Percentiles rank a stretch among this genome's conserved stretches.
Conservation (phyloP, 2,329 filamentous ascomycete genomes). For the Rugonectria rugulosa region DNA sequence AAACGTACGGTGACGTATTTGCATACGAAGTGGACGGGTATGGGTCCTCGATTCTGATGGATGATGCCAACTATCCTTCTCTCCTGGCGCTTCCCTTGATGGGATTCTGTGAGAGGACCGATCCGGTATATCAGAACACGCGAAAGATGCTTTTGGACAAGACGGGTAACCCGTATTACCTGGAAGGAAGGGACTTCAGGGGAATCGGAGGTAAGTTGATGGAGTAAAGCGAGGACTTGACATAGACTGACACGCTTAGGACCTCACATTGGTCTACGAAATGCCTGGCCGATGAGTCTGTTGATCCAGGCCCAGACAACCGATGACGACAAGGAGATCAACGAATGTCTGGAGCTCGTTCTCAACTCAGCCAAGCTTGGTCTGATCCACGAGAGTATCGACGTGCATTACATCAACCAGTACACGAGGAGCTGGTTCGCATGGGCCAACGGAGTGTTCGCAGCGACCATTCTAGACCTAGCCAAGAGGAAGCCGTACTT, state of each 20-base stretch:
- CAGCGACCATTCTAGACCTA: constrained; percentile 88
- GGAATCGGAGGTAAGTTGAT: constrained; percentile 80
- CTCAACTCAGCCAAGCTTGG: constrained; percentile 79
- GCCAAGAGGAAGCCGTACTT: constrained; percentile 88
- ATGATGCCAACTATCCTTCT: constrained; percentile 88
- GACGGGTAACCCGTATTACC: constrained; percentile 85
- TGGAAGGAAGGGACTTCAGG: constrained; percentile 77
- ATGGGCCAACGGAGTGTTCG: constrained; percentile 97
- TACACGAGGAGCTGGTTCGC: constrained; percentile 97
- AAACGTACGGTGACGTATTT: constrained; percentile 79
- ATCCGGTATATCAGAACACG: constrained; percentile 86
- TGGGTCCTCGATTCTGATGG: constrained; percentile 83
- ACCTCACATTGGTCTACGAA: constrained; percentile 79
- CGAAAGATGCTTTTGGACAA: constrained; percentile 78
- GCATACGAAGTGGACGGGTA: constrained; percentile 91
- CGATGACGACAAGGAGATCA: constrained; percentile 83
- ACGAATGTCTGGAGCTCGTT: constrained; percentile 74
- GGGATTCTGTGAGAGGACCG: constrained; percentile 71
- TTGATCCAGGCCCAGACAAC: constrained; percentile 91
- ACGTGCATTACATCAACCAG: constrained; percentile 70
- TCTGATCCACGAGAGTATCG: constrained; percentile 89
- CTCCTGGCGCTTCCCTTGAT: constrained; percentile 80
- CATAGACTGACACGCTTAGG: constrained; percentile 45
- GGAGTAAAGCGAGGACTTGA: too few species aligned
- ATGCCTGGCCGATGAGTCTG: constrained; percentile 97